Percentiles rank a stretch among this genome's conserved stretches.
These are phyloP conservation scores for Phylloporus sp. DNA, from an alignment of 1,284 basidiomycete species.

Conservation along the genomic window DNA sequence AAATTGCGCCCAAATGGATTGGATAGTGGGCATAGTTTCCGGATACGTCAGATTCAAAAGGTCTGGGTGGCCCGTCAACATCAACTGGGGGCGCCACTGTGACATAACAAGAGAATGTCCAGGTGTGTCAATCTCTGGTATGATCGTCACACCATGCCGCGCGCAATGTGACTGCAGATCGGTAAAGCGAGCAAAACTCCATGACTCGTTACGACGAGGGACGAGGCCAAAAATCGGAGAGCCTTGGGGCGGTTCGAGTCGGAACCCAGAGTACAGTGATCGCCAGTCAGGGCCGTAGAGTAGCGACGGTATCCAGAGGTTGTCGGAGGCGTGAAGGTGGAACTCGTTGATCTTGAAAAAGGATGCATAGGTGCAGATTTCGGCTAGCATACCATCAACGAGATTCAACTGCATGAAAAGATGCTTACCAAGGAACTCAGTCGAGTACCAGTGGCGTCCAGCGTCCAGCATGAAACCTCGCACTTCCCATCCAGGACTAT, in stretches of 20 bases:
- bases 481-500: conserved; percentile 48
- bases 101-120: conserved; percentile 47
- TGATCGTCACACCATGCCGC: conserved; percentile 40
- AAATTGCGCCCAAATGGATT: conserved; percentile 48
- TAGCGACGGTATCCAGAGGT: conserved; percentile 43
- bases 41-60: conserved; percentile 45
- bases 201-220: conserved; percentile 44
- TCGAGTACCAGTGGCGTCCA: conserved; percentile 46
- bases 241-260: conserved; percentile 41
- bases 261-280: conserved; percentile 46
- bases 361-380: conserved; percentile 48
- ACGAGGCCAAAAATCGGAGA: conserved; percentile 41
- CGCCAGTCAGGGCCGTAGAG: conserved; percentile 43
- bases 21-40: conserved; percentile 45
- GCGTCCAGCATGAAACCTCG: conserved; percentile 51
- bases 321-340: conserved; percentile 48
- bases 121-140: conserved; percentile 50
- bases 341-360: conserved; percentile 50
- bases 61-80: conserved; percentile 41
- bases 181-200: conserved; percentile 37
- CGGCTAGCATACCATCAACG: conserved; percentile 31
- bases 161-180: conserved; percentile 44
- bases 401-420: not conserved
- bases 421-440: conserved; percentile 41
- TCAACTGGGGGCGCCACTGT: conserved; percentile 48